These are phyloP conservation scores for Mollisiaceae sp. DNA, from an alignment of 2,329 filamentous ascomycete species.

Conservation along the genomic window DNA sequence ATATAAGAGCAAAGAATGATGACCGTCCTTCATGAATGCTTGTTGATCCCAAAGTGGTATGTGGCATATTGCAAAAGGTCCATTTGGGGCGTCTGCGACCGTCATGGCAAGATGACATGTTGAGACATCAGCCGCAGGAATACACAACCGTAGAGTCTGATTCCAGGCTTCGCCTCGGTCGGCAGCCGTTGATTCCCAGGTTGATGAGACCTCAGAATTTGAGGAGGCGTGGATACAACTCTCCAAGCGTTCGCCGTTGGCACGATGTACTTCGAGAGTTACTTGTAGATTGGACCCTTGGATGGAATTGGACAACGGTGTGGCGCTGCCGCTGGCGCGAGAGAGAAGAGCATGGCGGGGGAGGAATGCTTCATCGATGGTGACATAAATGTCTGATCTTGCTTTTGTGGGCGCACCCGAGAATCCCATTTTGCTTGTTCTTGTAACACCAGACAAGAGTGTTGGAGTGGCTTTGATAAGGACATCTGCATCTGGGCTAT, in stretches of 20 bases:
- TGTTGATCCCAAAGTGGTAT: constrained; percentile 93
- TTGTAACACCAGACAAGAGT: constrained; percentile 77
- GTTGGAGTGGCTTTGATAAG: constrained; percentile 90
- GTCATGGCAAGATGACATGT: constrained; percentile 88
- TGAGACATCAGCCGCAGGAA: constrained; percentile 80
- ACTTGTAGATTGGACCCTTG: constrained; percentile 81
- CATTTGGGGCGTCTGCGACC: constrained; percentile 81
- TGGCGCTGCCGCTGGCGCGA: constrained; percentile 73
- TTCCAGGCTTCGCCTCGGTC: constrained; percentile 85
- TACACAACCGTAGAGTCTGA: constrained; percentile 81
- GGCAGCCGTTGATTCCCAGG: constrained; percentile 84
- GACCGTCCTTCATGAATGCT: constrained; percentile 86
- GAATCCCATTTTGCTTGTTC: constrained; percentile 90
- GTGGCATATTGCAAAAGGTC: constrained; percentile 90
- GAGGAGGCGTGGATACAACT: constrained; percentile 87
- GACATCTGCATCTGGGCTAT: constrained; percentile 75
- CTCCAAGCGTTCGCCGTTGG: constrained; percentile 81
- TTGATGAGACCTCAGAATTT: constrained; percentile 77
- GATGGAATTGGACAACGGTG: constrained; percentile 65
- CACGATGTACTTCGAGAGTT: constrained; percentile 83
- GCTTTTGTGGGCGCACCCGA: constrained; percentile 87
- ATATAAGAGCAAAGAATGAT: constrained; percentile 82
- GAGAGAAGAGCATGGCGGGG: constrained; percentile 75
- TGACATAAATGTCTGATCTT: constrained; percentile 94
- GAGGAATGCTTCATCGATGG: constrained; percentile 78